phyloP scores from a whole-genome alignment of 306 rosid genomes.

The Astragalus glycyphyllos region DNA sequence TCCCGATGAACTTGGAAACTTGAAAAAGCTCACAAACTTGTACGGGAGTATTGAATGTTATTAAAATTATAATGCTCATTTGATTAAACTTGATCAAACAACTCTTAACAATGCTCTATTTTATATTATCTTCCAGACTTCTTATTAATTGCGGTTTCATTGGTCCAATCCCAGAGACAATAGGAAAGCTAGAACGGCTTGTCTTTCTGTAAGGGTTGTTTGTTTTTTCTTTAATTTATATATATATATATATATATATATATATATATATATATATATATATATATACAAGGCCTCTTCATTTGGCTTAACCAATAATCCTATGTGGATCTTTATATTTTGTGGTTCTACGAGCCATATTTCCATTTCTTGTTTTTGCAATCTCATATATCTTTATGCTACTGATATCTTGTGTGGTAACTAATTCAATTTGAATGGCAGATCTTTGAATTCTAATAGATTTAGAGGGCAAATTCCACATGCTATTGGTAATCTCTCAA shows the following conservation, averaged over 20 bases:
- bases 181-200: conserved; percentile 65
- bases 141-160: conserved; percentile 69
- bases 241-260: background rate
- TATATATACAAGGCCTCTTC: background rate
- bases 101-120: conserved; percentile 33
- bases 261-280: too few species aligned
- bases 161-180: conserved; percentile 64
- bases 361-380: conserved; percentile 2
- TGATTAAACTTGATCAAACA: conserved; percentile 33
- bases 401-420: conserved; percentile 5
- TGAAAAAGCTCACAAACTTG: conserved; percentile 62
- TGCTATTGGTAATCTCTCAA: conserved; percentile 58
- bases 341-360: background rate
- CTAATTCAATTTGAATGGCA: conserved; percentile 42
- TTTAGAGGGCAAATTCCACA: conserved; percentile 52
- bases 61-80: background rate
- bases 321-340: conserved; percentile 5
- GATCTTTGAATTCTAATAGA: conserved; percentile 55
- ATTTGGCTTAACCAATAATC: conserved; percentile 18
- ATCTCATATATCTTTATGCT: conserved; percentile 21
- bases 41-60: conserved; percentile 44
- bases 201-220: conserved; percentile 59
- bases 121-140: conserved; percentile 48
- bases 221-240: conserved; percentile 1
- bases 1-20: conserved; percentile 54